These are phyloP conservation scores for Malus hybrid DNA, from an alignment of 331 rosid genomes.

Conservation along the genomic window DNA sequence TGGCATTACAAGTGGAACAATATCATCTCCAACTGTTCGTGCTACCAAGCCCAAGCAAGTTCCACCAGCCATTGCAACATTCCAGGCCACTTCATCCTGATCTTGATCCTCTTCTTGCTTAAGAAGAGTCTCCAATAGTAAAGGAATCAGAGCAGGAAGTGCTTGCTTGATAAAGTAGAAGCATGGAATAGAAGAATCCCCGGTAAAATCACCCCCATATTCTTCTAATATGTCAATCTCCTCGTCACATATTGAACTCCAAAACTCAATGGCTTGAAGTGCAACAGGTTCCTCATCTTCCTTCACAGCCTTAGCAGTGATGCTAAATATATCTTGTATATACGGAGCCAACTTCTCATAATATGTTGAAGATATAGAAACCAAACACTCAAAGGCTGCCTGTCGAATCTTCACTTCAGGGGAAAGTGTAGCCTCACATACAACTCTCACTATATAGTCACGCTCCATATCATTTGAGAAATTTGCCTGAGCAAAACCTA, in stretches of 20 bases:
- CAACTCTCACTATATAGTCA: constrained; percentile 14
- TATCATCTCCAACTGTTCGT: constrained; percentile 67
- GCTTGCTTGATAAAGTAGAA: constrained; percentile 71
- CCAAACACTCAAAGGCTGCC: too few species aligned
- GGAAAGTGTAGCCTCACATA: too few species aligned
- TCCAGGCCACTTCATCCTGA: constrained; percentile 86
- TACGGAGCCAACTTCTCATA: too few species aligned
- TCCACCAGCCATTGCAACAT: constrained; percentile 83
- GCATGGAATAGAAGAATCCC: constrained; percentile 62
- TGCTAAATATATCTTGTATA: too few species aligned
- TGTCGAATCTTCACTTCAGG: too few species aligned
- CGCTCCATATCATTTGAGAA: constrained; percentile 79
- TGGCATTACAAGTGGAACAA: constrained; percentile 77
- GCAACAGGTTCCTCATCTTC: too few species aligned
- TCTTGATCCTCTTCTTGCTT: constrained; percentile 85
- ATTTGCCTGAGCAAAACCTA: constrained; percentile 80
- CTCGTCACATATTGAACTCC: too few species aligned
- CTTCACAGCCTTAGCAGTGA: too few species aligned
- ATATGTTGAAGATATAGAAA: too few species aligned
- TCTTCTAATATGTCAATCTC: too few species aligned
- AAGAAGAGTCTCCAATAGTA: constrained; percentile 59
- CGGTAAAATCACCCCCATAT: too few species aligned
- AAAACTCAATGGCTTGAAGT: too few species aligned
- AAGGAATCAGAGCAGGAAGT: constrained; percentile 57
- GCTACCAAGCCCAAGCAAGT: constrained; percentile 79